Conservation (phyloP, 805 yeast genomes). For the Huiozyma naganishii region DNA sequence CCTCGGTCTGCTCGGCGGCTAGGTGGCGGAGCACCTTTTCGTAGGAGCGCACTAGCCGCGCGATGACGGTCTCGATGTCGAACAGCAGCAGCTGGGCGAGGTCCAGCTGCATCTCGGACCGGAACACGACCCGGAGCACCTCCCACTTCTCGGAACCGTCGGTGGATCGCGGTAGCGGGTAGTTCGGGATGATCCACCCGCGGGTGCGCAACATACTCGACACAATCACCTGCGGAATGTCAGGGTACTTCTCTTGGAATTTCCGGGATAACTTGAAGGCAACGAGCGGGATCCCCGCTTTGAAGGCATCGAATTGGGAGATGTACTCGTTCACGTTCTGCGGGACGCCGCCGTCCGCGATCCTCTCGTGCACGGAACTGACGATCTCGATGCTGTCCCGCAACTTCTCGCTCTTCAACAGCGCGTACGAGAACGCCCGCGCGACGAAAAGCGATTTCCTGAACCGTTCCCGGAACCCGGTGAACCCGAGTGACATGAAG, state of each 20-base stretch:
- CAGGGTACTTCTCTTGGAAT: constrained; percentile 53
- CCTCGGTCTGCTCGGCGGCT: constrained; percentile 2
- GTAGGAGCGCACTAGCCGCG: constrained; percentile 14
- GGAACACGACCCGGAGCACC: constrained; percentile 75
- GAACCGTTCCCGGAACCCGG: constrained; percentile 61
- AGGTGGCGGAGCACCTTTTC: constrained; percentile 5
- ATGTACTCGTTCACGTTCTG: constrained; percentile 20
- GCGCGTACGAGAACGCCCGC: constrained; percentile 37
- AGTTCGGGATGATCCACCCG: constrained; percentile 86
- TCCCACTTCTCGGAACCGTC: constrained; percentile 44
- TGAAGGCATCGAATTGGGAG: constrained; percentile 36
- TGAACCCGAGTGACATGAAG: constrained; percentile 56
- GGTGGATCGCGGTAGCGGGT: constrained; percentile 54
- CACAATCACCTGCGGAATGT: constrained; percentile 69
- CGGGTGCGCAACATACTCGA: constrained; percentile 63
- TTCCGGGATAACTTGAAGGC: constrained; percentile 64
- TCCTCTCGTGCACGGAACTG: constrained; percentile 63
- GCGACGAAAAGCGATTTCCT: constrained; percentile 60
- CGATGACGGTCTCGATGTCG: constrained; percentile 16
- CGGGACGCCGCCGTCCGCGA: constrained; percentile 24
- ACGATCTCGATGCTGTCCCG: constrained; percentile 60
- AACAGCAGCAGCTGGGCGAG: constrained; percentile 26
- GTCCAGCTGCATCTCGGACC: constrained; percentile 47
- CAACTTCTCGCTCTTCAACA: constrained; percentile 49
- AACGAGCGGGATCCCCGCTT: constrained; percentile 82